Percentiles rank a stretch among this genome's conserved stretches.
phyloP scores from a whole-genome alignment of 2,329 filamentous ascomycete species.

The Coniella lustricola region DNA sequence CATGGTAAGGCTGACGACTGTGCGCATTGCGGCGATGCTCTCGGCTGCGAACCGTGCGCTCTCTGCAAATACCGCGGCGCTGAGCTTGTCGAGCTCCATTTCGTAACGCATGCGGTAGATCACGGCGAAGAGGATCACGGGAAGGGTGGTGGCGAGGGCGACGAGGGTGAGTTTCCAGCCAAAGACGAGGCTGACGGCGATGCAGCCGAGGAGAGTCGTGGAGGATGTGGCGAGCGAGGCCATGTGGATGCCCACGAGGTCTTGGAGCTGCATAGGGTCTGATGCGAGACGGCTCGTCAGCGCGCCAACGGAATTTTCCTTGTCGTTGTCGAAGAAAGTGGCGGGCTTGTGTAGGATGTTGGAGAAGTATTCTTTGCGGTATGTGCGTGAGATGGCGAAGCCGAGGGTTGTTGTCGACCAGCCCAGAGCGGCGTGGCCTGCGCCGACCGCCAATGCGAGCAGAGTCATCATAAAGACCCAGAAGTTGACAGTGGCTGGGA shows the following conservation, averaged over 20 bases:
- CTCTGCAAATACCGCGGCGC: constrained; percentile 50
- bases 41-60: constrained; percentile 59
- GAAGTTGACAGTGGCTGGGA: constrained; percentile 2
- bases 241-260: constrained; percentile 40
- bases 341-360: constrained; percentile 52
- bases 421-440: constrained; percentile 7
- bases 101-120: constrained; percentile 44
- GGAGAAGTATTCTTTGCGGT: constrained; percentile 50
- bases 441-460: constrained; percentile 2
- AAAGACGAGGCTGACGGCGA: constrained; percentile 61
- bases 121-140: constrained; percentile 28
- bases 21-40: constrained; percentile 54
- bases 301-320: constrained; percentile 37
- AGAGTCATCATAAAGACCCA: constrained; percentile 9
- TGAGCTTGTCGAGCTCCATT: constrained; percentile 49
- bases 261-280: constrained; percentile 51
- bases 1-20: constrained; percentile 53
- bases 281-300: constrained; percentile 48
- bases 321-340: constrained; percentile 51
- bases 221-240: constrained; percentile 54
- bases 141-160: constrained; percentile 28
- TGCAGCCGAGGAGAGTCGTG: constrained; percentile 40
- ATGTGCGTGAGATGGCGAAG: background rate
- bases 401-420: constrained; percentile 12
- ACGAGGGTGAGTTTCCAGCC: constrained; percentile 72